A percentile compares a stretch with the other conserved stretches of the same genome.
Evolutionary conservation across 176 grass and related monocot genomes (phyloP).

Genomic region (Rhynchospora breviuscula): DNA sequence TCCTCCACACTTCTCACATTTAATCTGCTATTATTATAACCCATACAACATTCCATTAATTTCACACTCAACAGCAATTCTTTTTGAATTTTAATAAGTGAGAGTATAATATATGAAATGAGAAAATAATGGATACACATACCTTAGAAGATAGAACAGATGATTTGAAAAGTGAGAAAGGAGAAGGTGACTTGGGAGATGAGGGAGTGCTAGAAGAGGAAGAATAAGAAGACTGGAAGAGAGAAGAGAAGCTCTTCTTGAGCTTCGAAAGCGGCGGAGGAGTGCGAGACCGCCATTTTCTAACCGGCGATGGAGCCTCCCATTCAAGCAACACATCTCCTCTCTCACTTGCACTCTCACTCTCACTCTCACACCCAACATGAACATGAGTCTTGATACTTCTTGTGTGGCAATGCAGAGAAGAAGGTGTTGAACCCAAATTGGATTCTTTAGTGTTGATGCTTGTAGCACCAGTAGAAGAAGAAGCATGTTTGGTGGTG

Average conservation of each 20-base stretch:
- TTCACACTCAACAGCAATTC: not conserved
- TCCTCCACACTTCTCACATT: slow-evolving; percentile 17
- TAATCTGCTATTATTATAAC: slow-evolving; percentile 12
- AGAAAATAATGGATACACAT: not conserved
- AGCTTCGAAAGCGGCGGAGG: slow-evolving; percentile 30
- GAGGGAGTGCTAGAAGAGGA: slow-evolving; percentile 38
- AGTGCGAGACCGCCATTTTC: slow-evolving; percentile 46
- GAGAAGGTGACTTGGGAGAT: slow-evolving; percentile 80
- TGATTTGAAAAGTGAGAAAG: slow-evolving; percentile 76
- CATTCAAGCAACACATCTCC: slow-evolving; percentile 7
- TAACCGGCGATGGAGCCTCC: slow-evolving; percentile 4
- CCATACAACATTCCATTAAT: not conserved
- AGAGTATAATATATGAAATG: not conserved
- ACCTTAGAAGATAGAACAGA: slow-evolving; percentile 63
- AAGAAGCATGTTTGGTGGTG: not conserved
- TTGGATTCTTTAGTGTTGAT: not conserved
- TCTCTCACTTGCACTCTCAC: not conserved
- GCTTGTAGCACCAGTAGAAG: not conserved
- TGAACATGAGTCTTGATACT: not conserved
- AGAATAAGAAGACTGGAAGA: slow-evolving; percentile 14
- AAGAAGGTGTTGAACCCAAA: not conserved
- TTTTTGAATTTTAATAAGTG: not conserved
- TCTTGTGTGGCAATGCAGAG: slow-evolving; percentile 30
- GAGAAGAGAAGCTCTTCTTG: slow-evolving; percentile 16
- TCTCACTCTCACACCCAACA: not conserved